Evolutionary conservation across 2,329 filamentous ascomycete species (phyloP), one percentile per base, ranked within the genome.

Genomic region (Whalleya microplaca): DNA sequence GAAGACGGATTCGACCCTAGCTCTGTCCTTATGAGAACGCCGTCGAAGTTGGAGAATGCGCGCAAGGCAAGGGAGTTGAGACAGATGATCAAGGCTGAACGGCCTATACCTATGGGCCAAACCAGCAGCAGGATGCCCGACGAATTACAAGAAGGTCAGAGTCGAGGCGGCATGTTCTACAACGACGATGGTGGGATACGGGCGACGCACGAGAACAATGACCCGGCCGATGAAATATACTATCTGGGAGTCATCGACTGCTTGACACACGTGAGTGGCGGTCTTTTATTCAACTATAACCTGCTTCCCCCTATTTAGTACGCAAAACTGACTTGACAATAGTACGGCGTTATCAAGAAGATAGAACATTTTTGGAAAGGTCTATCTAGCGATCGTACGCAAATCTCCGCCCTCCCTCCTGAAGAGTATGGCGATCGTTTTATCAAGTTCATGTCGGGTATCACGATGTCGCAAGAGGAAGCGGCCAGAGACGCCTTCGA

Each of bases 241-340:
- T 99, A 99, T 72, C 85, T 99, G 7, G 96, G 95, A 37, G 96
- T 99, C 67, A 99, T 99, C 73, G 95, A 99, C 75, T 99, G 95
- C 74, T 80, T 99, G 68, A 99, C 95, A 67, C 92, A 97, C 73
- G 92, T 96, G 83, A 85, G 91, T 84, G 51, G n/a, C 32, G 6
- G 2, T 14, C 44, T 21, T 3, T 16, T 2, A 54, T 21, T 2
- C 42, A 44, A 21, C 12, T 20, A 18, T 27, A 2, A 5, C 2
- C 32, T 42, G 8, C 10, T 37, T 48, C 43, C 12, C 10, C 21
- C 37, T 32, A 14, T 47, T 21, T 3, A n/a, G 19, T 32, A 12
- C 7, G 2, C 21, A 9, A 48, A 69, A 63, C 59, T 62, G 56
- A 60, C 42, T 41, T 47, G 14, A 50, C 16, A 48, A 21, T 67